Conservation (phyloP, 192 early-diverging fungal species). For the Coemansia sp. region DNA sequence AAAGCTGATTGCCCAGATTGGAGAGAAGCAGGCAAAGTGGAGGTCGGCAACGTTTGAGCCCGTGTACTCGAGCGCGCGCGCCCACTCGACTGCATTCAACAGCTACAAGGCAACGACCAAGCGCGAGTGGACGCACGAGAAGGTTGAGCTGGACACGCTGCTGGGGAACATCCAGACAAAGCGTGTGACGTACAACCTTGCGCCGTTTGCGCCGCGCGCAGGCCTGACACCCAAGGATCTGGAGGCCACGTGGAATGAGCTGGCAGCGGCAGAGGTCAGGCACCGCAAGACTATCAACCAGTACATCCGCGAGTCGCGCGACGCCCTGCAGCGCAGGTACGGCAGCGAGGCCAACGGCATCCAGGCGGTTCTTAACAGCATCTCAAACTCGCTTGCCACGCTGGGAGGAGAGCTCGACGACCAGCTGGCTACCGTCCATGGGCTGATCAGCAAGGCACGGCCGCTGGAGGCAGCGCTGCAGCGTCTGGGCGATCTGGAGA, state of each 20-base stretch:
- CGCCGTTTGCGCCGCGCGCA: constrained; percentile 77
- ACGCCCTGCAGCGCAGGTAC: constrained; percentile 73
- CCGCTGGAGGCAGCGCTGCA: constrained; percentile 58
- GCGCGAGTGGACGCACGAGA: constrained; percentile 87
- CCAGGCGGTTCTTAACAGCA: constrained; percentile 67
- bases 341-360: constrained; percentile 84
- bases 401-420: constrained; percentile 79
- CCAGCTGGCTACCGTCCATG: constrained; percentile 67
- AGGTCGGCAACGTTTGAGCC: constrained; percentile 60
- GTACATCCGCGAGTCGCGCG: constrained; percentile 83
- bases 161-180: constrained; percentile 97
- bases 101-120: constrained; percentile 81
- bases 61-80: constrained; percentile 75
- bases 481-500: constrained; percentile 63
- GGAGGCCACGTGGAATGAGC: constrained; percentile 73
- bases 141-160: constrained; percentile 86
- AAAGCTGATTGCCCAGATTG: constrained; percentile 70
- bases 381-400: constrained; percentile 63
- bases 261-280: constrained; percentile 71
- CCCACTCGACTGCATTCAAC: constrained; percentile 71
- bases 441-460: constrained; percentile 56
- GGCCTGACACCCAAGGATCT: constrained; percentile 69
- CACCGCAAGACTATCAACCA: constrained; percentile 81
- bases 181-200: constrained; percentile 90
- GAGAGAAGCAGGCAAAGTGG: constrained; percentile 69